These are phyloP conservation scores for Naematelia aurantialba DNA, from an alignment of 768 basidiomycete species.

Conservation along the genomic window DNA sequence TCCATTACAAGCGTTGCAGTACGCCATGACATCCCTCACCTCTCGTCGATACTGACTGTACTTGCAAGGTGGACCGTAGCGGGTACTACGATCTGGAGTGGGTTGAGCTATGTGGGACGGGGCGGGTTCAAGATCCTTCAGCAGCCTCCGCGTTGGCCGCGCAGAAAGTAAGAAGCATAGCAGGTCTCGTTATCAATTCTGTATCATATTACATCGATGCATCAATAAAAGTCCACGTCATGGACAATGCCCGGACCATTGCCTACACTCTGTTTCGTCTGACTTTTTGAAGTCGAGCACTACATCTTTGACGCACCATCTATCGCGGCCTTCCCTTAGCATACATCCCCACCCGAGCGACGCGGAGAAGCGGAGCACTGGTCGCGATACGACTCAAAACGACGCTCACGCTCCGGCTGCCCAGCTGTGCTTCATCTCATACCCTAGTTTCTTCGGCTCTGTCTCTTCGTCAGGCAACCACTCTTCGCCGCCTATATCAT, in stretches of 20 bases:
- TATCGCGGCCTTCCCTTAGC: no score
- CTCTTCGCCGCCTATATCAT: background rate
- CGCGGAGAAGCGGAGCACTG: background rate
- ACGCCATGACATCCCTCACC: constrained; percentile 46
- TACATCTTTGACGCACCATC: no score
- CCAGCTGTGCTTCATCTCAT: background rate
- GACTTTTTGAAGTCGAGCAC: background rate
- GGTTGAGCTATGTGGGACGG: constrained; percentile 54
- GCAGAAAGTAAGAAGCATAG: background rate
- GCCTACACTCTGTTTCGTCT: no score
- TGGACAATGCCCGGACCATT: background rate
- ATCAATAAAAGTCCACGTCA: background rate
- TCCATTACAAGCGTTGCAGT: constrained; percentile 71
- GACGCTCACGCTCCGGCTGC: background rate
- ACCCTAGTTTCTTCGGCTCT: background rate
- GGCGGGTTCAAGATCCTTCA: constrained; percentile 45
- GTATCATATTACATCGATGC: background rate
- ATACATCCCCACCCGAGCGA: background rate
- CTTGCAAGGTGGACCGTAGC: constrained; percentile 73
- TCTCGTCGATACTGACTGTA: background rate
- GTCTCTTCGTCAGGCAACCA: background rate
- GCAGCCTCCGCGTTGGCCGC: background rate
- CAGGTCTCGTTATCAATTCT: background rate
- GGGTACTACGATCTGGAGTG: constrained; percentile 87
- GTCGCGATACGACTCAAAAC: background rate